These are phyloP conservation scores for Solanum virginianum DNA, from an alignment of 257 asterid genomes.

Conservation along the genomic window DNA sequence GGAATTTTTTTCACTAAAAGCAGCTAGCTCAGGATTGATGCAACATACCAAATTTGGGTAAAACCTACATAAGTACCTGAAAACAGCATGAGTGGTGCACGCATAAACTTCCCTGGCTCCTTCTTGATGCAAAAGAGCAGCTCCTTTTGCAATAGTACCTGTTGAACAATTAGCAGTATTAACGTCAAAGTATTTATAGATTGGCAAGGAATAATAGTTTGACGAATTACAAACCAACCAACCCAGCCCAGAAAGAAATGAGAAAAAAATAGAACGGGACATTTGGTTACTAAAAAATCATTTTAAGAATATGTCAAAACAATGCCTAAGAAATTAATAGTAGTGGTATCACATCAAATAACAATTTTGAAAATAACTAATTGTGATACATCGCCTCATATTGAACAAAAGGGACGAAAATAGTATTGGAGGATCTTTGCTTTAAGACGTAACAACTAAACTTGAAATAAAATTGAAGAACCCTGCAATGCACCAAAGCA, in stretches of 20 bases:
- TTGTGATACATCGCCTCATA: background rate
- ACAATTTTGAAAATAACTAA: background rate
- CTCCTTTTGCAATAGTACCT: slow-evolving; percentile 96
- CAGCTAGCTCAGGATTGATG: background rate
- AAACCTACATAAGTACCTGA: slow-evolving; percentile 36
- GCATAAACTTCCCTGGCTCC: slow-evolving; percentile 98
- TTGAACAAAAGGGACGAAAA: background rate
- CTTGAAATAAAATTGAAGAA: background rate
- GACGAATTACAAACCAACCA: background rate
- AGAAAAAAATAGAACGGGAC: background rate
- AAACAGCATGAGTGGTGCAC: slow-evolving; percentile 92
- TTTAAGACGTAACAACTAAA: background rate
- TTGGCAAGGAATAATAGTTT: background rate
- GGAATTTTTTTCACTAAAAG: background rate
- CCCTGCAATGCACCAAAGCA: background rate
- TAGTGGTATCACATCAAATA: background rate
- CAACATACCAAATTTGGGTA: background rate
- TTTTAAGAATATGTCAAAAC: background rate
- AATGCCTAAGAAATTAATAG: background rate
- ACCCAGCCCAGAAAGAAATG: background rate
- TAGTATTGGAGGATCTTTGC: background rate
- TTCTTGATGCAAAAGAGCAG: slow-evolving; percentile 82
- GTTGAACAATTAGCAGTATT: slow-evolving; percentile 9
- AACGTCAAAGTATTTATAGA: background rate
- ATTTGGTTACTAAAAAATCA: background rate